A percentile compares a stretch with the other conserved stretches of the same genome.
These are phyloP conservation scores for Alternaria metachromatica DNA, from an alignment of 2,329 filamentous ascomycete species.

Conservation along the genomic window DNA sequence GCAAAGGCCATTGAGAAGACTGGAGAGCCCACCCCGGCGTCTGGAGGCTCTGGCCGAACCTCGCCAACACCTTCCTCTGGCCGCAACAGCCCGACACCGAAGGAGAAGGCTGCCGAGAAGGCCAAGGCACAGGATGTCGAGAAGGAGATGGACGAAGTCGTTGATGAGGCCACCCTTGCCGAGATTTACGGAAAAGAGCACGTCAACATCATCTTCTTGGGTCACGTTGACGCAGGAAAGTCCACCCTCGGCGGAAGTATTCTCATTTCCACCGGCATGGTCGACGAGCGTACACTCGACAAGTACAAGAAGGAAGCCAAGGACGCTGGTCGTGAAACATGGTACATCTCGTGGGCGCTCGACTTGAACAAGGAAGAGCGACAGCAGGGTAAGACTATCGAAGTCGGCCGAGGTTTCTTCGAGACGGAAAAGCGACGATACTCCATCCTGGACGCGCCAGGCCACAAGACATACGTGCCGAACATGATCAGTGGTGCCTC, in stretches of 20 bases:
- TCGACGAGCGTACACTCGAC: conserved; percentile 97
- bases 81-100: conserved; percentile 75
- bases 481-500: conserved; percentile 96
- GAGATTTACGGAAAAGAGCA: conserved; percentile 96
- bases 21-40: conserved; percentile 67
- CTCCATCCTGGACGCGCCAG: conserved; percentile 94
- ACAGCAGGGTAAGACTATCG: conserved; percentile 95
- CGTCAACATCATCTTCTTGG: conserved; percentile 96
- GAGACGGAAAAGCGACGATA: conserved; percentile 96
- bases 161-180: conserved; percentile 84
- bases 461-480: conserved; percentile 97
- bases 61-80: conserved; percentile 85
- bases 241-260: conserved; percentile 95
- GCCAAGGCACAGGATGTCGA: conserved; percentile 79
- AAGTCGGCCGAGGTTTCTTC: conserved; percentile 90
- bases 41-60: conserved; percentile 68
- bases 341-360: conserved; percentile 98
- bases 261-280: conserved; percentile 93
- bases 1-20: conserved; percentile 92
- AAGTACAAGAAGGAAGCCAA: conserved; percentile 93
- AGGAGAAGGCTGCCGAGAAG: conserved; percentile 68
- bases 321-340: conserved; percentile 94
- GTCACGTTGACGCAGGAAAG: conserved; percentile 98
- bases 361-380: conserved; percentile 97
- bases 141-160: conserved; percentile 78